Base-by-base conservation (phyloP, 2,329 filamentous ascomycete species). In the Epichloe gansuensis region DNA sequence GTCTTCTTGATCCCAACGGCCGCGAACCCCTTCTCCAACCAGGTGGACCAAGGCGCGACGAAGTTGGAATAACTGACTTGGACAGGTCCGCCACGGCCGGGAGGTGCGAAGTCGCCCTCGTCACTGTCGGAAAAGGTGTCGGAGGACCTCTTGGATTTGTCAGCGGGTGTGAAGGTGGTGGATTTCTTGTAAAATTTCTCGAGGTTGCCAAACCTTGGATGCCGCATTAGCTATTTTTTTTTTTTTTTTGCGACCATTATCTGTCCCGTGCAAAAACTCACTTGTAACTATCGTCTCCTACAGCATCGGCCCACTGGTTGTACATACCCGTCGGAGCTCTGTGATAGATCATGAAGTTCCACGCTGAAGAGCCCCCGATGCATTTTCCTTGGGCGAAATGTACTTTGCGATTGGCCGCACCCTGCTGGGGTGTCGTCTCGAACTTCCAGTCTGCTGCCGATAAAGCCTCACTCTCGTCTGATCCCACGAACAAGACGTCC, bases 321-420 rank as follows among this genome's bases (percentile, higher is more conserved):
- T 60, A 65, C 8, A 68, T 62, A 6, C 67, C 65, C 2, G 53
- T 60, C 1, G 66, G 60, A 0, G 64, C 62, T 17, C 68, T 59
- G 44, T 69, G 61, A 5, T 65, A 62, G 17, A 68, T 62, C 61
- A 69, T 60, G 17, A 64, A 68, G 53, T 70, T 70, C 6, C 68
- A 60, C 8, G 66, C 64, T 0, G 67, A 69, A 1, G 65, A 65
- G 8, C 70, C 70, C 21, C 69, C 70, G 0, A 72, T 59, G 0
- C 60, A 64, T 48, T 68, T 71, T 1, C 70, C 71, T 5, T 62
- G 63, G 0, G 67, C 61, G 52, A 68, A 69, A 52, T 69, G 64
- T 4, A 72, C 57, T n/a, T 56, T 54, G 2, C 66, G 58, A 12
- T 57, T n/a, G 17, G 57, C 51, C 0, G 58, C 58, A 1, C 57